A percentile compares a stretch with the other conserved stretches of the same genome.
Conservation (phyloP, 2,329 filamentous ascomycete species). For the Colletotrichum tanaceti region DNA sequence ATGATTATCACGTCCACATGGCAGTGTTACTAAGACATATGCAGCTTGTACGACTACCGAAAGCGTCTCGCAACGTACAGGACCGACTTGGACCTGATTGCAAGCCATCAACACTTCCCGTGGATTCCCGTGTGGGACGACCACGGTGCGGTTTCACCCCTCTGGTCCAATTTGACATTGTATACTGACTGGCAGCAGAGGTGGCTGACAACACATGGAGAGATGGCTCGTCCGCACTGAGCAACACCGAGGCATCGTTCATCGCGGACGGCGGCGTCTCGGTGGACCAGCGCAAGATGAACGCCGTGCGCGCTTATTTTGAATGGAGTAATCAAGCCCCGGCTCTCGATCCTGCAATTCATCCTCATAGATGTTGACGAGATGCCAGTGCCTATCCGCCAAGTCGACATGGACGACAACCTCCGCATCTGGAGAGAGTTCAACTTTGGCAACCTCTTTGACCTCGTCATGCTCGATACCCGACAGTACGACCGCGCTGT, state of each 20-base stretch:
- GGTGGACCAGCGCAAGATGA: conserved; percentile 79
- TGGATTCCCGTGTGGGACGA: conserved; percentile 62
- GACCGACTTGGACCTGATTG: conserved; percentile 55
- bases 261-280: conserved; percentile 67
- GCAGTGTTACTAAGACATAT: conserved; percentile 42
- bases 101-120: conserved; percentile 55
- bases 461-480: conserved; percentile 77
- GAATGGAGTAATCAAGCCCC: too few relatives aligned
- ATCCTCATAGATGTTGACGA: conserved; percentile 15
- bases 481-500: conserved; percentile 70
- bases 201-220: conserved; percentile 74
- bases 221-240: conserved; percentile 69
- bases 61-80: conserved; percentile 56
- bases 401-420: conserved; percentile 76
- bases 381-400: conserved; percentile 47
- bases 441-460: conserved; percentile 72
- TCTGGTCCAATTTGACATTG: accelerated
- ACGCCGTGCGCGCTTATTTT: conserved; percentile 77
- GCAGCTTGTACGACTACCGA: conserved; percentile 56
- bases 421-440: conserved; percentile 76
- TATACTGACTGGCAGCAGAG: conserved; percentile 46
- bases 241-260: conserved; percentile 76
- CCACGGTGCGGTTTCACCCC: conserved; percentile 59
- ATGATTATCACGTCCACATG: too few relatives aligned
- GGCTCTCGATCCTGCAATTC: too few relatives aligned